Base-by-base conservation (phyloP, 495 filamentous ascomycete genomes). In the Talaromyces borbonicus region DNA sequence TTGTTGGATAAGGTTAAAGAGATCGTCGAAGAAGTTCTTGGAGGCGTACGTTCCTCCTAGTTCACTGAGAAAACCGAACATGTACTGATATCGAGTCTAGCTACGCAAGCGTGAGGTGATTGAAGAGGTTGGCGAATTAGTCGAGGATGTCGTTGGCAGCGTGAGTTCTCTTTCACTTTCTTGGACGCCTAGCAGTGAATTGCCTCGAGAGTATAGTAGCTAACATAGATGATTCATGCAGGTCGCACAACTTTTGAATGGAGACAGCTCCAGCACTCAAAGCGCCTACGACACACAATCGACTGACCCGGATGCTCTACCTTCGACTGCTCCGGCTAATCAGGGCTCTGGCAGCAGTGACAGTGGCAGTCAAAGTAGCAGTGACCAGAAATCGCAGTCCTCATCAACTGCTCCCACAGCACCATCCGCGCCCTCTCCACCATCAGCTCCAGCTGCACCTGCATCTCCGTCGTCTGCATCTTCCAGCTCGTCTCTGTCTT, bases 381-480 rank as follows among this genome's bases (percentile, higher is more conserved):
- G 11, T 29, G 26, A 36, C 33, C 16, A 36, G 15, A 19, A 36
- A n/a, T n/a, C n/a, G n/a, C n/a, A n/a, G n/a, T 37, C 33, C 16
- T 11, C 9, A 5, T 12, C 53, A 7, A 35, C 47, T 11, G 47
- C 47, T 15, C 56, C 52, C 49, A 54, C 56, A 19, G 50, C 57
- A 15, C 53, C 54, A 22, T 54, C 56, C 0, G 26, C 56, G 7
- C 49, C 60, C 27, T 25, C 41, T 44, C 41, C 19, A 6, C n/a
- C 41, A 18, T 14, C 41, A 44, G 41, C 16, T 16, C 26, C 43
- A 18, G 52, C 48, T 30, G 24, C 27, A 20, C 7, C 24, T 11
- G 52, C 47, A 5, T 45, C 48, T 12, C 55, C 52, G 48, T 54
- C 56, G 11, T 52, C 58, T 8, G 54, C 52, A n/a, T 54, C 56